Evolutionary conservation across 306 rosid species (phyloP).

Genomic region (Vachellia pachyceras): DNA sequence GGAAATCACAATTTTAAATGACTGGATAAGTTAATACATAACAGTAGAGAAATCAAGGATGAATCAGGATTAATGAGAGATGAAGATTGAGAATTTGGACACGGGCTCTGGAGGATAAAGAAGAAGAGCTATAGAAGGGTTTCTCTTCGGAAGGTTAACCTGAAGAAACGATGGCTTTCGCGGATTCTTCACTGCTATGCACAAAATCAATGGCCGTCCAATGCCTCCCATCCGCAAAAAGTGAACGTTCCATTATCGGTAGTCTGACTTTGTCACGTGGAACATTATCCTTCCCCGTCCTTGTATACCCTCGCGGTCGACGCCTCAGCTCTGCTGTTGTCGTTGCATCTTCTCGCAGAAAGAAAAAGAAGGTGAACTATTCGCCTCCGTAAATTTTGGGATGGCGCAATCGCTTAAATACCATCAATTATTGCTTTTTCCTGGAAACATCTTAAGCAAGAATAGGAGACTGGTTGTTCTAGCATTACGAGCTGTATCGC

Average conservation of each 20-base stretch:
- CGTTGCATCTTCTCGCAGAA: conserved; percentile 54
- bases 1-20: too few species aligned
- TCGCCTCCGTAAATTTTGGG: background rate
- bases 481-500: background rate
- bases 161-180: conserved; percentile 50
- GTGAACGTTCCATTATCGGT: conserved; percentile 24
- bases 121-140: background rate
- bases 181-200: conserved; percentile 43
- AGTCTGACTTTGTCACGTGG: conserved; percentile 43
- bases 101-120: too few species aligned
- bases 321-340: conserved; percentile 37
- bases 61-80: too few species aligned
- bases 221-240: conserved; percentile 39
- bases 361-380: conserved; percentile 60
- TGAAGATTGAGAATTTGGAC: too few species aligned
- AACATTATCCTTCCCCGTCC: conserved; percentile 49
- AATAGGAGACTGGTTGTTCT: background rate
- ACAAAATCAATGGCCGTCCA: conserved; percentile 45
- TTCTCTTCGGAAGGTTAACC: background rate
- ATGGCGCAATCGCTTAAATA: background rate
- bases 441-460: too few species aligned
- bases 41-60: too few species aligned
- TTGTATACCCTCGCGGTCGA: conserved; percentile 52
- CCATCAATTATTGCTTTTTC: background rate
- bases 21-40: too few species aligned